These are phyloP conservation scores for Tuber umbilicatum DNA, from an alignment of 495 filamentous ascomycete species.

Conservation along the genomic window DNA sequence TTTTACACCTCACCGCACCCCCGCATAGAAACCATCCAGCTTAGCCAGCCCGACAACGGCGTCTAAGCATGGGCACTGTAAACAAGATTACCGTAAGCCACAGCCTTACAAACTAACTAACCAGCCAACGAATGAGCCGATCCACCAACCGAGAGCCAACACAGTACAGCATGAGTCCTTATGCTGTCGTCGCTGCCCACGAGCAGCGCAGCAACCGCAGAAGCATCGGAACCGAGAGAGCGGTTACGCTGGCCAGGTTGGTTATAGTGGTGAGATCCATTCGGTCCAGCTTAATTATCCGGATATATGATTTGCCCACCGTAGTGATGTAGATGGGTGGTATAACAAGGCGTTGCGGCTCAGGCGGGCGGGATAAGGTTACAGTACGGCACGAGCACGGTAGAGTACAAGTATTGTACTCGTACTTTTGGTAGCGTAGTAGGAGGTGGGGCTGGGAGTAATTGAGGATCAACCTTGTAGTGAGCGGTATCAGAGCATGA, in stretches of 20 bases:
- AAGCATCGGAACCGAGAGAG: no score
- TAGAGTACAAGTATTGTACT: neutral
- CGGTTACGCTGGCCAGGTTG: no score
- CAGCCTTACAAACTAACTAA: neutral
- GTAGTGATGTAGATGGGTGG: neutral
- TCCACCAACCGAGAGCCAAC: neutral
- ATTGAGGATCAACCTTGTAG: neutral
- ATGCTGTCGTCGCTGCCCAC: neutral
- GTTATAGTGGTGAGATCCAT: no score
- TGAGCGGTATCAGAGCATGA: neutral
- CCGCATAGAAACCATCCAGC: neutral
- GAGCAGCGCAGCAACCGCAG: neutral
- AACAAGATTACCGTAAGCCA: neutral
- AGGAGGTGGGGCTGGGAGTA: neutral
- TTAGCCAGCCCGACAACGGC: neutral
- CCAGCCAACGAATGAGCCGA: neutral
- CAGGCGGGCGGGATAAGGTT: neutral
- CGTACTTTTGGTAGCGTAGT: no score
- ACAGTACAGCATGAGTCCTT: neutral
- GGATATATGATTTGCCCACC: neutral
- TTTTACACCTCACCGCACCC: neutral
- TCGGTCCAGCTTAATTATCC: neutral
- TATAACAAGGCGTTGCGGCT: neutral
- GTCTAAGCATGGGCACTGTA: neutral
- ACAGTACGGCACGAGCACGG: neutral